phyloP scores from a whole-genome alignment of 768 basidiomycete species.

The Albatrellus ellisii region DNA sequence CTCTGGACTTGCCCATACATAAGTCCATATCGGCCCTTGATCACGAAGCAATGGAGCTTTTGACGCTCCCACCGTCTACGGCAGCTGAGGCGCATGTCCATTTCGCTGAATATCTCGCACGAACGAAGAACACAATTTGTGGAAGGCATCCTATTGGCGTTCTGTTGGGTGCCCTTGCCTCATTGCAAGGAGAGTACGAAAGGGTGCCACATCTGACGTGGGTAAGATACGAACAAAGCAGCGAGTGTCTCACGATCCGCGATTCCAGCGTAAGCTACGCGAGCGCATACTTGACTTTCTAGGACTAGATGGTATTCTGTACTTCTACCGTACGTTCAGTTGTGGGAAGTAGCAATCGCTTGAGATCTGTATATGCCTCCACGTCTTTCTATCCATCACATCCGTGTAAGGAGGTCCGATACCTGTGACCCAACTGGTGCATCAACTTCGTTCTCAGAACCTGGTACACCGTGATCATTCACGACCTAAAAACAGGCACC shows the following conservation, averaged over 20 bases:
- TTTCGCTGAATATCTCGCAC: constrained; percentile 54
- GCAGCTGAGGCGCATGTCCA: constrained; percentile 40
- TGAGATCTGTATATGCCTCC: constrained; percentile 1
- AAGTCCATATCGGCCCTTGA: constrained; percentile 76
- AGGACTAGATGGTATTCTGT: constrained; percentile 13
- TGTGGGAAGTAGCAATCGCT: not conserved
- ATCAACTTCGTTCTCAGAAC: constrained; percentile 45
- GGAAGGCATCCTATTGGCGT: constrained; percentile 95
- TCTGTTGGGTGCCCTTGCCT: constrained; percentile 62
- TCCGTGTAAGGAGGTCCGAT: constrained; percentile 6
- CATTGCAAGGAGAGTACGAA: constrained; percentile 31
- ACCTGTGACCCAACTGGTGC: constrained; percentile 42
- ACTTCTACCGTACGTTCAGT: not conserved
- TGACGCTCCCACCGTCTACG: constrained; percentile 42
- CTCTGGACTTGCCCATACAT: constrained; percentile 53
- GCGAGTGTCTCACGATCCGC: constrained; percentile 44
- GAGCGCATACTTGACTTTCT: constrained; percentile 71
- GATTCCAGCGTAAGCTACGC: constrained; percentile 97
- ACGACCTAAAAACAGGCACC: constrained; percentile 46
- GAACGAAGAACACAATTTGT: constrained; percentile 92
- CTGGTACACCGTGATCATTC: constrained; percentile 57
- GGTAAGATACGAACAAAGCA: constrained; percentile 93
- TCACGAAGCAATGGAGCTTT: constrained; percentile 69
- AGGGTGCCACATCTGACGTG: constrained; percentile 42
- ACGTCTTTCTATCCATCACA: constrained; percentile 3